Base-by-base conservation (phyloP, 2,329 filamentous ascomycete species). In the Aspergillus persii region DNA sequence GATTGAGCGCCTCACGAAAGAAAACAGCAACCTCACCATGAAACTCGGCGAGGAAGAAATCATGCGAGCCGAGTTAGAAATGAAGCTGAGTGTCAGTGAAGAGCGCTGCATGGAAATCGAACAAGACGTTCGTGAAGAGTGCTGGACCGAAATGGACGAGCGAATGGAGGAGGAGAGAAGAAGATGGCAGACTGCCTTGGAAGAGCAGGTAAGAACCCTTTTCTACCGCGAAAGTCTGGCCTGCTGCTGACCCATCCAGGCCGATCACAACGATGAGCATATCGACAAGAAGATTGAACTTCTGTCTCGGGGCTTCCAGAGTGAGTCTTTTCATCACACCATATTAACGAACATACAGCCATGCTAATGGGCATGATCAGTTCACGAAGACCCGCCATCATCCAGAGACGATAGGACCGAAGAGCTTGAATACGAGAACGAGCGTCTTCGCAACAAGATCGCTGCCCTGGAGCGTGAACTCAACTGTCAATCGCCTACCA, bases 211-310 rank as follows among this genome's bases (percentile, higher is more conserved):
- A 61, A 63, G 61, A 56, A 48, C 50, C 5, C 8, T 12, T n/a
- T 27, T 8, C 27, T 29, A 4, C 27, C 5, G 11, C 8, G 8
- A 9, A 36, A 11, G 3, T 36, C 27, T 36, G 29, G 30, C 8
- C n/a, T 44, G 12, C 59, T 15, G 27, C 63, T 70, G 56, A 72
- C n/a, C 2, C 2, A 29, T 4, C 9, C 49, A 78, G 74, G 70
- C 79, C 57, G 92, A 96, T 67, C 85, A 87, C 49, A 87, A 87
- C 54, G 92, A 96, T 61, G 90, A 91, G 71, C 91, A 96, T 74
- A 84, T 95, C 71, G 93, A 98, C 73, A 86, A 86, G 65, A 99
- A 99, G 77, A 83, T 96, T 7, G 94, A 92, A 60, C 83, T 92
- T 26, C 77, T 90, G 36, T 83, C 86, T 57, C 79, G 84, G 54